Evolutionary conservation across 164 flowering plant genomes (phyloP), one percentile per base, ranked within the genome.

Genomic region (Hamamelis virginiana): DNA sequence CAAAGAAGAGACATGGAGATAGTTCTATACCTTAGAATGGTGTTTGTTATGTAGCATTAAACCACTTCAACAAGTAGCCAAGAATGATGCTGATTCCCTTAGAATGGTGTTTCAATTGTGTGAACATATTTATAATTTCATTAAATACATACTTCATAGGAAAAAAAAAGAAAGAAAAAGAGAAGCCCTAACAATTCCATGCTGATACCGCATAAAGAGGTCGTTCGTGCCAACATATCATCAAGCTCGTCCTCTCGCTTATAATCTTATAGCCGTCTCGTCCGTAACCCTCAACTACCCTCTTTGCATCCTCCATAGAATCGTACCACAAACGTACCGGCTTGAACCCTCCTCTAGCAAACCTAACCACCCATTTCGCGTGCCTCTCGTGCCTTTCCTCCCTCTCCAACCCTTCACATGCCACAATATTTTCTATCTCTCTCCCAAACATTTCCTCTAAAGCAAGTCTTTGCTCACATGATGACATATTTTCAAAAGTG

Each of bases 201-300:
- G 82, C 82, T 0, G 83, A 77, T 8, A 76, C 73, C 1, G 87
- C 75, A 64, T 72, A 82, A 10, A 84, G 72, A 14, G 85, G 82
- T 18, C 83, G 60, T 28, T 78, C 82, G 52, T 80, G 82, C 87
- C 87, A 84, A 66, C 85, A 84, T 46, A 84, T 80, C 74, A 76
- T 72, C 68, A 76, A 62, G 48, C 77, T 53, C 14, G 65, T 61
- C 19, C 67, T 78, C 55, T 79, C 69, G 28, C 27, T 59, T 13
- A 59, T 44, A 44, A 78, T 66, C 45, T 75, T 84, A 61, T 71
- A 84, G 0, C 83, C 80, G 38, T 71, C 45, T 26, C 50, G 63
- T 10, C 76, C 77, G 62, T 16, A 66, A 3, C 60, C 62, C 50
- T 65, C 75, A 1, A 75, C 68, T 19, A 75, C 45, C 18, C 51